Evolutionary conservation across 2,329 filamentous ascomycete species (phyloP).

Genomic region (Mollisiaceae sp.): DNA sequence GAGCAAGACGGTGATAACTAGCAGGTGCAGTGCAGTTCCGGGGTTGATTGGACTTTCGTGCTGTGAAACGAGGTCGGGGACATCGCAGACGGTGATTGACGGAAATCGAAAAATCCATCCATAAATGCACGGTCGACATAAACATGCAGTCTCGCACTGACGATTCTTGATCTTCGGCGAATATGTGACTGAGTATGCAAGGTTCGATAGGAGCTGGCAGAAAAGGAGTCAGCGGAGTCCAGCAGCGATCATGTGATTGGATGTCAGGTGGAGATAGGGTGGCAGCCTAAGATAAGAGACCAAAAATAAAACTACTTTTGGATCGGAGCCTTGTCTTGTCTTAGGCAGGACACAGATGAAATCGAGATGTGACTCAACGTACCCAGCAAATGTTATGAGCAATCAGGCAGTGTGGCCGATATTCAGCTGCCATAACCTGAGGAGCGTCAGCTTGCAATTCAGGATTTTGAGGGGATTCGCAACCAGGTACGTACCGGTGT

Average conservation of each 20-base stretch:
- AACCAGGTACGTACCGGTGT: constrained; percentile 18
- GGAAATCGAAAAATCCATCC: not conserved
- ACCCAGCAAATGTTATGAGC: constrained; percentile 18
- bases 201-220: constrained; percentile 9
- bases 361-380: constrained; percentile 16
- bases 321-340: constrained; percentile 2
- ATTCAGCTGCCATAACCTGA: constrained; percentile 21
- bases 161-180: constrained; percentile 7
- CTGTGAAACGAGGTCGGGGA: not conserved
- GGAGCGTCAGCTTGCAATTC: constrained; percentile 12
- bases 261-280: constrained; percentile 15
- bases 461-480: constrained; percentile 10
- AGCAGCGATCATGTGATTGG: constrained; percentile 12
- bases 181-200: constrained; percentile 1
- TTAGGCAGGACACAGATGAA: constrained; percentile 14
- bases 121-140: constrained; percentile 2
- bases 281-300: constrained; percentile 12
- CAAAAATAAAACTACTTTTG: not conserved
- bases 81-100: constrained; percentile 1
- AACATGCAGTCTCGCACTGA: constrained; percentile 9
- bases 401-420: constrained; percentile 10
- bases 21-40: not conserved
- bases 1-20: constrained; percentile 17
- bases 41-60: not conserved
- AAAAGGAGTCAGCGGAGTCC: constrained; percentile 8